Base-by-base conservation (phyloP, 2,329 filamentous ascomycete species). In the Hawksworthiomyces lignivorus region DNA sequence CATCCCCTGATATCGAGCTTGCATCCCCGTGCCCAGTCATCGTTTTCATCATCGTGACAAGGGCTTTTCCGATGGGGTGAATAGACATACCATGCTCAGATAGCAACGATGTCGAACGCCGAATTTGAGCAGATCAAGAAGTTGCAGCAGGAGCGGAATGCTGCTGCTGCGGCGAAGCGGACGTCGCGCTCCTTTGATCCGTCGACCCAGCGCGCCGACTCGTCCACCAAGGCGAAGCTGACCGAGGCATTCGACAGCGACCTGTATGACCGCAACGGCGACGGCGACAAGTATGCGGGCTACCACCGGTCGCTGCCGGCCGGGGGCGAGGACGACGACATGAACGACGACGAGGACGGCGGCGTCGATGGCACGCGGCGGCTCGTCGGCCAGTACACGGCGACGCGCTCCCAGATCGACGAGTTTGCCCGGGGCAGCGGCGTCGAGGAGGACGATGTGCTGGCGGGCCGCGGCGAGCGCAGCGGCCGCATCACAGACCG, bases 321-420 rank as follows among this genome's bases (percentile, higher is more conserved):
- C 43, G 79, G 77, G n/a, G 22, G 26, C 17, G 21, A 87, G 46
- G 84, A 89, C 51, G 81, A 83, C 55, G 82, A 84, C 46, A 87
- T 87, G 77, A 76, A 76, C 37, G 85, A 82, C 61, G 31, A 10
- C 19, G 19, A 22, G 21, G 35, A n/a, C 9, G 5, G 4, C 10
- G 33, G 12, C 11, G 79, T 67, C 43, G 83, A 85, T 61, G 80
- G 70, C 53, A 80, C 85, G 53, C 78, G 84, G 55, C 79, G 87
- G 46, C 72, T 98, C 47, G 83, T 96, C 26, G 90, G 89, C 49
- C 92, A 97, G 64, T 98, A 98, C 65, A 98, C 92, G 27, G 92
- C 92, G 20, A 90, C 88, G 29, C 83, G 79, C 52, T 81, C 85
- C 38, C 87, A 96, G 66, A 89, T 98, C 58, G 87, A 95, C 59